phyloP scores from a whole-genome alignment of 352 stramenopile species.

The Pythium rhizo-oryzae region DNA sequence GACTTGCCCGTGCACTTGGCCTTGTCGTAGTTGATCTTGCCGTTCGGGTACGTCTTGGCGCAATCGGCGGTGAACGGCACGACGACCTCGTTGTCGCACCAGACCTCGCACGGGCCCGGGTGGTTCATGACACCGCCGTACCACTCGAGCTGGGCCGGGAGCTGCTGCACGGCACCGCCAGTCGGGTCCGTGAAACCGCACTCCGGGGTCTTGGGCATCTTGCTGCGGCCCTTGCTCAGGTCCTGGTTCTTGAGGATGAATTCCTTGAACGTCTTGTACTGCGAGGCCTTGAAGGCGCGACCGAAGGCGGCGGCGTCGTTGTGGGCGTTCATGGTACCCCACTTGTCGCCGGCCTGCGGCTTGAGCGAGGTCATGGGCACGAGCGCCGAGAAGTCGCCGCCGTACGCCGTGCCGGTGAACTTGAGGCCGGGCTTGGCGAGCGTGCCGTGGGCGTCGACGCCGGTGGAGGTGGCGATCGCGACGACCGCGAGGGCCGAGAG shows the following conservation, averaged over 20 bases:
- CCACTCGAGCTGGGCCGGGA: conserved; percentile 44
- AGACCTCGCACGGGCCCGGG: conserved; percentile 47
- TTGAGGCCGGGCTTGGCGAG: conserved; percentile 10
- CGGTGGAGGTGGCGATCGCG: background rate
- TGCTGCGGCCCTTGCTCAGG: conserved; percentile 32
- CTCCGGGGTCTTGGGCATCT: conserved; percentile 19
- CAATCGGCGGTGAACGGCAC: conserved; percentile 41
- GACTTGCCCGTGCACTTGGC: conserved; percentile 38
- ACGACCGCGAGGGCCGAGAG: conserved; percentile 11
- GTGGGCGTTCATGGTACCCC: conserved; percentile 3
- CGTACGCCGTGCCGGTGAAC: conserved; percentile 9
- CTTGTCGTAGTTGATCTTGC: conserved; percentile 39
- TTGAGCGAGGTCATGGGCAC: conserved; percentile 4
- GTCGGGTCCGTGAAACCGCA: conserved; percentile 50
- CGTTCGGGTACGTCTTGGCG: conserved; percentile 32
- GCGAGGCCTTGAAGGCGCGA: conserved; percentile 37
- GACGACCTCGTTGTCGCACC: conserved; percentile 39
- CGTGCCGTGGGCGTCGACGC: conserved; percentile 10
- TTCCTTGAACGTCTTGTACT: conserved; percentile 53
- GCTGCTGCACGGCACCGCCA: conserved; percentile 22
- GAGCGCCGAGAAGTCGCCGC: conserved; percentile 5
- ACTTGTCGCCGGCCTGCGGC: background rate
- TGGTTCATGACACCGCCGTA: conserved; percentile 41
- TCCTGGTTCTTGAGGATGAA: conserved; percentile 40
- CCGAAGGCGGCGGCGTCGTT: background rate